These are phyloP conservation scores for Sporothrix variecibatus DNA, from an alignment of 2,329 filamentous ascomycete species.

Conservation along the genomic window DNA sequence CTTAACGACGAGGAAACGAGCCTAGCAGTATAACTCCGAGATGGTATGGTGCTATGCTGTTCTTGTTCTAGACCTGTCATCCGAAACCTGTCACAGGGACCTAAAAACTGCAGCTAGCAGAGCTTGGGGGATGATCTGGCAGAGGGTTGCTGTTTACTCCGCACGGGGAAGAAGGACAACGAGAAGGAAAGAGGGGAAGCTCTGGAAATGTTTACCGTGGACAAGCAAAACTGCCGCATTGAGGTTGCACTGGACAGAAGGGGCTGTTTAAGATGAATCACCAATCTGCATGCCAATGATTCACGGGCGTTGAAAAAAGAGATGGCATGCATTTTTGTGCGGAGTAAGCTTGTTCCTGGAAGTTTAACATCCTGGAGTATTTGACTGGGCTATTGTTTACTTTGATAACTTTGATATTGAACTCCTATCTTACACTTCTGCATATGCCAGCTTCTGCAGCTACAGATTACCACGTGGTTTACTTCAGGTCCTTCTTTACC, in stretches of 20 bases:
- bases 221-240: background rate
- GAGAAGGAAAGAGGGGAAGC: background rate
- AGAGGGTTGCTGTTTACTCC: background rate
- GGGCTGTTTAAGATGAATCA: background rate
- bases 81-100: slow-evolving; percentile 1
- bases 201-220: background rate
- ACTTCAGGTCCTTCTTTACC: background rate
- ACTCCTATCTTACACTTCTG: background rate
- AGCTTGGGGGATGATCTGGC: background rate
- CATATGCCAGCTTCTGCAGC: background rate
- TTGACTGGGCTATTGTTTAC: background rate
- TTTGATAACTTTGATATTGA: no score
- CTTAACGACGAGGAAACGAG: background rate
- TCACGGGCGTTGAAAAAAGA: background rate
- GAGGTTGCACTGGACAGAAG: background rate
- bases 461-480: background rate
- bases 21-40: background rate
- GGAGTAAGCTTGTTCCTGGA: background rate
- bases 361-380: background rate
- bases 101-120: background rate
- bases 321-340: background rate
- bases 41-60: background rate
- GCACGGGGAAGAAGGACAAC: background rate
- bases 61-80: background rate
- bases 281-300: background rate